Base-by-base conservation (phyloP, 495 filamentous ascomycete genomes). In the Apodospora peruviana region DNA sequence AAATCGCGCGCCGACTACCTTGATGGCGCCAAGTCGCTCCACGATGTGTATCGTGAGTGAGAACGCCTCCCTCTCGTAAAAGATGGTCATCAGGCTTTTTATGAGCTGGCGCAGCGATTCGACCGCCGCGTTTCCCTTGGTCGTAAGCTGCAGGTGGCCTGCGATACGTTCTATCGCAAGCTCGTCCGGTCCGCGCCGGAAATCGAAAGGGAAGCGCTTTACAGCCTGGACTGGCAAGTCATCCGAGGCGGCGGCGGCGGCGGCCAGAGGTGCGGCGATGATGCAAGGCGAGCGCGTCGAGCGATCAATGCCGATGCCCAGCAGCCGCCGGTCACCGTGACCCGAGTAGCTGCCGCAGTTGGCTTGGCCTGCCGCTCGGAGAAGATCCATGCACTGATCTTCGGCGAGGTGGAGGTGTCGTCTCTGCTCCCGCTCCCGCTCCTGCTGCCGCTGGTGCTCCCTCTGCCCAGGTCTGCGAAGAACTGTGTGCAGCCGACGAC, bases 241-340 rank as follows among this genome's bases (percentile, higher is more conserved):
- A 18, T 40, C 61, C 14, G 74, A 59, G 8, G 68, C 66, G 1
- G 67, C 70, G 9, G 18, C 39, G 2, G 39, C 11, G 4, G 39
- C 21, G 7, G 36, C 16, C 10, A n/a, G 7, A 10, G 79, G 72
- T 1, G 85, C 79, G n/a, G 75, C 80, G 38, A 86, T 61, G 25
- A 94, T 75, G 57, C 84, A 85, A 3, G 87, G 88, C 1, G 73
- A 80, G 29, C 78, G 65, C 10, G 73, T 71, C 34, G 77, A 71
- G 22, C 88, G 77, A 62, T 90, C 83, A 45, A 90, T 66, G 23
- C 79, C 78, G 36, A 95, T 68, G 20, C 76, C 81, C 9, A 91
- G 54, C 19, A 78, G 59, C 20, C 60, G 49, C 56, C 68, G 52
- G 21, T 45, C 8, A 40, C 54, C 39, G 48, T 60, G 17, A 61